Evolutionary conservation across 164 flowering plant species (phyloP).

Genomic region (Piper betle): DNA sequence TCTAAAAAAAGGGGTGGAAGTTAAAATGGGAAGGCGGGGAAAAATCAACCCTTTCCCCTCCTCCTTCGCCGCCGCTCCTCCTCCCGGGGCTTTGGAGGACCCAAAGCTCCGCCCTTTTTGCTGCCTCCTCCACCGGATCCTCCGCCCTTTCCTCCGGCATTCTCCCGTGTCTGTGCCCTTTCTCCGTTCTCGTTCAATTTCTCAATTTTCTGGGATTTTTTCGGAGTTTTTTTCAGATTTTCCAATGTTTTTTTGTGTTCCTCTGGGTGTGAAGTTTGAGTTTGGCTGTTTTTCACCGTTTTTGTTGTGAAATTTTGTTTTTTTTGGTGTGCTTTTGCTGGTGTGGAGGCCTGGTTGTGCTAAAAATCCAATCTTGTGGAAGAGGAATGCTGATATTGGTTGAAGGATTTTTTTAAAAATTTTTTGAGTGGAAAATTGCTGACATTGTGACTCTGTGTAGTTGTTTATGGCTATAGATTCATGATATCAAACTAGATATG

Average conservation of each 20-base stretch:
- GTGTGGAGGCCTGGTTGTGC: neutral
- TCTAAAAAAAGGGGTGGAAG: neutral
- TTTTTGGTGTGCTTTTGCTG: neutral
- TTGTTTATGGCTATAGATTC: too few species aligned
- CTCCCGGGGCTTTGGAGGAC: neutral
- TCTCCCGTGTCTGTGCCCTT: neutral
- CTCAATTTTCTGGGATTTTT: neutral
- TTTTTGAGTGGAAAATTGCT: neutral
- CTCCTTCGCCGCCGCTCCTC: neutral
- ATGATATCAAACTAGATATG: too few species aligned
- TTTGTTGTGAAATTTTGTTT: neutral
- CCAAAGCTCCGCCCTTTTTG: slow-evolving; percentile 2
- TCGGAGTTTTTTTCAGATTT: neutral
- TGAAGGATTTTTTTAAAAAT: neutral
- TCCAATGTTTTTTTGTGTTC: neutral
- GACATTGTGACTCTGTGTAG: neutral
- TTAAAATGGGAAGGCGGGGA: neutral
- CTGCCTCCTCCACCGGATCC: neutral
- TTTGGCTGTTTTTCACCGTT: neutral
- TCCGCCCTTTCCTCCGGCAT: neutral
- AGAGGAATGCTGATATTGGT: neutral
- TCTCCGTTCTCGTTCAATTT: neutral
- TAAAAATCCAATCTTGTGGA: neutral
- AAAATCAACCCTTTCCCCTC: neutral
- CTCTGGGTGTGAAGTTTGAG: too few species aligned